Evolutionary conservation across 164 flowering plant genomes (phyloP), one percentile per base, ranked within the genome.

Genomic region (Santalum album): DNA sequence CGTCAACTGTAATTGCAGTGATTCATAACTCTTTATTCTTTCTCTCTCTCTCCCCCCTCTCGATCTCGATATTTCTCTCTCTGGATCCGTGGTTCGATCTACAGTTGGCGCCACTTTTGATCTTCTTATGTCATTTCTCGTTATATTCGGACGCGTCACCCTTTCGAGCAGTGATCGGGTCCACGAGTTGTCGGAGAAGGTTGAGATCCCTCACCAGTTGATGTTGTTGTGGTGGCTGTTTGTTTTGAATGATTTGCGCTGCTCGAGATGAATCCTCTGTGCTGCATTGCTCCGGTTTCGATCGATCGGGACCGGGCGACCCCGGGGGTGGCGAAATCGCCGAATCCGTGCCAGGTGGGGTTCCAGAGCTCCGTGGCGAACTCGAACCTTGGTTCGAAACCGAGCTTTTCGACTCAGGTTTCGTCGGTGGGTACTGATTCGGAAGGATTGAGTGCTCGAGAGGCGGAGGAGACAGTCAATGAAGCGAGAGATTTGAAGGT

Each of bases 261-360:
- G 25, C 7, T 42, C 1, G 42, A 32, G 58, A 90, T 91, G 98
- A 91, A 91, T 71, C 98, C 98, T 19, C 72, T 92, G 24, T 92
- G 96, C 89, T 92, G 98, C 90, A 92, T 92, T 76, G 98, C 98
- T 58, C 98, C 98, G 55, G 96, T 88, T 19, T 84, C 98, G 46
- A 65, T 85, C 62, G 96, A 84, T 24, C 81, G 83, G 42, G 98
- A 86, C 56, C 76, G 81, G 61, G 56, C 68, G 29, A 69, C 66
- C 52, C 69, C 83, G 26, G 66, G 48, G 42, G 68, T 60, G 1
- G 70, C 70, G 12, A 81, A 68, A 65, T 59, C 84, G 22, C 68
- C 74, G 18, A 22, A 61, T 25, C 73, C 68, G 47, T 48, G 63
- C 21, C 73, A 72, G 43, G 7, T 76, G 27, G 80, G 82, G 64